Conservation (phyloP, 2,329 filamentous ascomycete genomes). For the Aschersonia sp. region DNA sequence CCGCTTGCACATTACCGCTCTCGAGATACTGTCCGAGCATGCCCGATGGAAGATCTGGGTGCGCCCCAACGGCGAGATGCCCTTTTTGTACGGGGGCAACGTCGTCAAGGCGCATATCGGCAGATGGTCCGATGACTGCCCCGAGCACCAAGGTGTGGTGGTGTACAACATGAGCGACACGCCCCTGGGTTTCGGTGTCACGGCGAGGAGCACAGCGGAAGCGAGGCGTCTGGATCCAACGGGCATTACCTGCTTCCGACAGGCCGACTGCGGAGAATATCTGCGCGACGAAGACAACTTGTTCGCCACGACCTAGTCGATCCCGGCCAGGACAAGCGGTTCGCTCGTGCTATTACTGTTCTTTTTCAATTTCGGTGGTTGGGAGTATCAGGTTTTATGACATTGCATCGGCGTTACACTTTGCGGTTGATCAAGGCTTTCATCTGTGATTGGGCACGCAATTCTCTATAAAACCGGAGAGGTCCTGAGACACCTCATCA, state of each 20-base stretch:
- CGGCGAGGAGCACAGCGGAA: conserved; percentile 74
- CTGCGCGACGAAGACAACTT: conserved; percentile 65
- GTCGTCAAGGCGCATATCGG: conserved; percentile 59
- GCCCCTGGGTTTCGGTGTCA: conserved; percentile 86
- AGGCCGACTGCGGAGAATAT: conserved; percentile 91
- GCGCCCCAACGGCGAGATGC: conserved; percentile 92
- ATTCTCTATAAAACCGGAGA: no score
- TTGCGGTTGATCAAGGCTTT: no score
- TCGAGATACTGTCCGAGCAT: conserved; percentile 79
- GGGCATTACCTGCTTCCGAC: conserved; percentile 74
- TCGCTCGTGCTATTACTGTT: no score
- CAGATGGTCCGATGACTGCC: conserved; percentile 79
- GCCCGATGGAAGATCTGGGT: conserved; percentile 97
- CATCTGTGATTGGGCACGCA: no score
- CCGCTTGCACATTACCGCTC: conserved; percentile 75
- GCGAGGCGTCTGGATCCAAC: conserved; percentile 78
- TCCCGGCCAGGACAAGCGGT: no score
- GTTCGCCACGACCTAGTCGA: conserved; percentile 20
- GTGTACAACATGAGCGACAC: conserved; percentile 88
- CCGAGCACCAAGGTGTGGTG: conserved; percentile 83
- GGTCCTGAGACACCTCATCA: no score
- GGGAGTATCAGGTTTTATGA: background rate
- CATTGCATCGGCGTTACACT: background rate
- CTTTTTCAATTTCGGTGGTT: no score
- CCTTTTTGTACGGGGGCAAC: conserved; percentile 89